A percentile compares a stretch with the other conserved stretches of the same genome.
phyloP scores from a whole-genome alignment of 129 eudicot species.

The Chrysanthemum seticuspe region DNA sequence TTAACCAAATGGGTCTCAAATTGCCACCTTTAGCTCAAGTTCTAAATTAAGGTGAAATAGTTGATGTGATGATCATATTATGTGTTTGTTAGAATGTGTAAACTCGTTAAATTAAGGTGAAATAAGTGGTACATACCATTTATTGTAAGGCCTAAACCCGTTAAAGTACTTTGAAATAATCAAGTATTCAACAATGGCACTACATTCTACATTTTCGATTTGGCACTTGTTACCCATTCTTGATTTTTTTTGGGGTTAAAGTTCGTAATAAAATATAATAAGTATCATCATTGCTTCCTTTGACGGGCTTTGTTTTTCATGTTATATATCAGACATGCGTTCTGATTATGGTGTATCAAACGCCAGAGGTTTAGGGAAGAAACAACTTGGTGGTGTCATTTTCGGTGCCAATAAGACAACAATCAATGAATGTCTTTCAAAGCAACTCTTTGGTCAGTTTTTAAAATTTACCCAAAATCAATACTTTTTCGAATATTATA shows the following conservation, averaged over 20 bases:
- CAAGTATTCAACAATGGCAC: constrained; percentile 1
- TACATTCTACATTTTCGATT: not conserved
- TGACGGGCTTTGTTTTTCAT: not conserved
- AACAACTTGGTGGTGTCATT: constrained; percentile 73
- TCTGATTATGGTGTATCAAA: constrained; percentile 22
- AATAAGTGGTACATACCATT: no score
- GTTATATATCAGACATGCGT: constrained; percentile 9
- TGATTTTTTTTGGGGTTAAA: not conserved
- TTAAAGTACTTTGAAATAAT: not conserved
- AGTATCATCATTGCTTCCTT: not conserved
- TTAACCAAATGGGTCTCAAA: no score
- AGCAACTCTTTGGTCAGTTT: constrained; percentile 79
- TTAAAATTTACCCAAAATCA: not conserved
- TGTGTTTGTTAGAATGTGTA: not conserved
- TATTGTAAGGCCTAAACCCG: not conserved
- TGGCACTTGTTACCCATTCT: not conserved
- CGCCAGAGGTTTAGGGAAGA: constrained; percentile 47
- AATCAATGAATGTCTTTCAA: constrained; percentile 55
- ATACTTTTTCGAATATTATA: not conserved
- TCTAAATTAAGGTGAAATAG: not conserved
- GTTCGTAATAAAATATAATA: not conserved
- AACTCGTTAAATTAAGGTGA: no score
- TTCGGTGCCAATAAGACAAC: constrained; percentile 67
- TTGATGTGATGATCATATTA: not conserved
- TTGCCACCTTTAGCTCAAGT: not conserved